Evolutionary conservation across 2,329 filamentous ascomycete genomes (phyloP), one percentile per base, ranked within the genome.

Genomic region (Clonostachys sp.): DNA sequence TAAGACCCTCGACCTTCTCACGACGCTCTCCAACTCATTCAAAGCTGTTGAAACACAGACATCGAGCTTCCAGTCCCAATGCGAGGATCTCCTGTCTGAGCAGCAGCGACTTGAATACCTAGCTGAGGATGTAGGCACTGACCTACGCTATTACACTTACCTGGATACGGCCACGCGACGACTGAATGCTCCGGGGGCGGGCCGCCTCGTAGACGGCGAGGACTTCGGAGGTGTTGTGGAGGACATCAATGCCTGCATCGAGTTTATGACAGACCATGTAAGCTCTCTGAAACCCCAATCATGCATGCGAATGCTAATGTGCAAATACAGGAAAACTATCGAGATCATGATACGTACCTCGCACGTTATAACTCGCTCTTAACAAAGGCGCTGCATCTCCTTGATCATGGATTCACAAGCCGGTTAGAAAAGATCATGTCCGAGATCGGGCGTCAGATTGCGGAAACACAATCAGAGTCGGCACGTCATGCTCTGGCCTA

Each of bases 81-180:
- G 94, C 67, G 90, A 96, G 61, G 87, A 89, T 48, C 76, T 99
- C 3, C 72, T 97, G 33, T 75, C 80, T 2, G 91, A 96, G 57
- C 91, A 97, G 68, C 82, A 79, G 57, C 83, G 88, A 20, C 77
- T 96, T 39, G 84, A 89, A 51, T 80, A 78, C 54, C 77, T 99
- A 40, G 90, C 91, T 4, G 83, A 95, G 55, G 86, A 91, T 49
- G 86, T 99, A 48, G 86, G 89, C 24, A 87, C 89, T 20, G 95
- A 96, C 57, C 73, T 96, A n/a, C 85, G 91, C 61, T 96, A 95
- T 67, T 99, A 99, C 65, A 83, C 87, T 17, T 96, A 96, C 61
- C 78, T 99, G 6, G 94, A 99, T 53, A 91, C 86, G 42, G 91
- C 92, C 50, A 96, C 91, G 1, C 81, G 91, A 47, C 81, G 91